Evolutionary conservation across 495 filamentous ascomycete genomes (phyloP), one percentile per base, ranked within the genome.

Genomic region (Aspergillus cavernicola): DNA sequence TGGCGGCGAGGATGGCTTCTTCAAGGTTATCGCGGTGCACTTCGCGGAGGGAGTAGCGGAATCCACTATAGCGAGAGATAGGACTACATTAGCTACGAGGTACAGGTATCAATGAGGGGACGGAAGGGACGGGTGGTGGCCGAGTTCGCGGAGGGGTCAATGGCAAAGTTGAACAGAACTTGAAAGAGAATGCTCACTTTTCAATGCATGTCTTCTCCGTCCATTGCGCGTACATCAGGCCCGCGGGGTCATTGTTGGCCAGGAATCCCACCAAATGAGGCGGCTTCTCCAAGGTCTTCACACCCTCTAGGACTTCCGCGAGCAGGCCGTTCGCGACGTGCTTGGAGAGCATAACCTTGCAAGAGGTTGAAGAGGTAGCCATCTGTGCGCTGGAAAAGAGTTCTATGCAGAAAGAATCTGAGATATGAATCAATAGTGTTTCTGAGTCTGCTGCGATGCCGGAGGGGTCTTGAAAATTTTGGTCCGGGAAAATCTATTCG

Each of bases 121-220:
- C 24, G n/a, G n/a, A 28, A 28, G 4, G 4, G 24, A 28, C 24
- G 4, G 24, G 24, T 32, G 24, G 23, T 29, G 32, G 26, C 28
- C 11, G n/a, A 36, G 40, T 11, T 23, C 10, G 15, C 7, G 7
- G 24, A 28, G n/a, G 28, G 23, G 36, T 49, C 49, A 65, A 62
- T 61, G 57, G 43, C 44, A 33, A 22, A 41, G 58, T 49, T 26
- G 48, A 29, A 55, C 24, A 33, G 57, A 60, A 49, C 48, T 59
- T 50, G 22, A 62, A 60, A 62, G 50, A 59, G 57, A 51, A 63
- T 55, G 63, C 85, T 85, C 74, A 96, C 92, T 95, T 91, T 72
- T 97, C 91, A 66, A 80, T 78, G 66, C 89, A 96, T 3, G 93
- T 97, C 77, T 95, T 95, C 65, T 86, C 84, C n/a, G 90, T 96